These are phyloP conservation scores for Platismatia glauca DNA, from an alignment of 495 filamentous ascomycete genomes.

Conservation along the genomic window DNA sequence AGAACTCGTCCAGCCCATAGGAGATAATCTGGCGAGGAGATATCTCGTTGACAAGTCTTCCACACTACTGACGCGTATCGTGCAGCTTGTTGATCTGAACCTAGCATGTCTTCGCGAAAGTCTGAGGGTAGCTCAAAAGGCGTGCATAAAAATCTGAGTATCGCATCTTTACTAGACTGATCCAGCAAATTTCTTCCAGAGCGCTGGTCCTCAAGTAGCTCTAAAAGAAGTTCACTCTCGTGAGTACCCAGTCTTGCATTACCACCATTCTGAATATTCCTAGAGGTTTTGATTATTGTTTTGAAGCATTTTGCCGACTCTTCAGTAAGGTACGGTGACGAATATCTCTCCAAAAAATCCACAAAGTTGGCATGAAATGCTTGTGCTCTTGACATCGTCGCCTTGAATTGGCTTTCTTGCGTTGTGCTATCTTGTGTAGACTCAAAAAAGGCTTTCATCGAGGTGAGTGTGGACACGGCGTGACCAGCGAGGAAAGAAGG, in stretches of 20 bases:
- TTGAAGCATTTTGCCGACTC: slow-evolving; percentile 49
- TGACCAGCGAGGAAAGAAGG: slow-evolving; percentile 74
- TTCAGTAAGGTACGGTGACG: slow-evolving; percentile 39
- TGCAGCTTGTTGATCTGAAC: slow-evolving; percentile 51
- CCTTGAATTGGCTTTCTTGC: slow-evolving; percentile 64
- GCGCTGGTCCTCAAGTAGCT: slow-evolving; percentile 64
- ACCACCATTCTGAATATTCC: slow-evolving; percentile 46
- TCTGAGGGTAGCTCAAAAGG: slow-evolving; percentile 54
- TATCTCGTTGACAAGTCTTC: slow-evolving; percentile 57
- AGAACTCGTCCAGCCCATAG: slow-evolving; percentile 79
- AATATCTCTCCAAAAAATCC: slow-evolving; percentile 48
- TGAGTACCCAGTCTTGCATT: slow-evolving; percentile 50
- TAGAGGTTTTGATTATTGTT: slow-evolving; percentile 54
- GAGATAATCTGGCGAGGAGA: slow-evolving; percentile 58
- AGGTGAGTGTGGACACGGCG: slow-evolving; percentile 63
- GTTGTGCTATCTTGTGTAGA: slow-evolving; percentile 59
- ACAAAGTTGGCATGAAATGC: slow-evolving; percentile 65
- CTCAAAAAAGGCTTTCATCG: slow-evolving; percentile 61
- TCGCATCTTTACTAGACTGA: slow-evolving; percentile 55
- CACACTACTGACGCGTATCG: slow-evolving; percentile 56
- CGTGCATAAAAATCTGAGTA: slow-evolving; percentile 63
- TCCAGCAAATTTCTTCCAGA: slow-evolving; percentile 54
- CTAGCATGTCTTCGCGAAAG: slow-evolving; percentile 51
- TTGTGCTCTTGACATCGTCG: slow-evolving; percentile 57
- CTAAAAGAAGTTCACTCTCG: slow-evolving; percentile 64